Conservation (phyloP, 2,329 filamentous ascomycete species). For the Celoporthe dispersa region DNA sequence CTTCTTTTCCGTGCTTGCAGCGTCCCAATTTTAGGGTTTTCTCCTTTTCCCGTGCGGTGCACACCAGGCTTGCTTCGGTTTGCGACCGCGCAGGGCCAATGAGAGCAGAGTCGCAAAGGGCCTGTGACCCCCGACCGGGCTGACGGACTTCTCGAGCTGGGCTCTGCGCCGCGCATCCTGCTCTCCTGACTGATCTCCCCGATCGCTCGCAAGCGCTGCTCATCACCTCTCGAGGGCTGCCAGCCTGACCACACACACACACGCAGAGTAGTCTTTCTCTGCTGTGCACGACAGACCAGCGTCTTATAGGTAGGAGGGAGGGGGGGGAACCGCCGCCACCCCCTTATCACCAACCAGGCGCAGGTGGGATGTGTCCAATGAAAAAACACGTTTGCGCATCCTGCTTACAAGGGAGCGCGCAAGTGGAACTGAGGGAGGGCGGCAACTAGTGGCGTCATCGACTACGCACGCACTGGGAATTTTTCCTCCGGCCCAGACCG, state of each 20-base stretch:
- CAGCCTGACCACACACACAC: slow-evolving; percentile 4
- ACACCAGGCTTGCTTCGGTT: not conserved
- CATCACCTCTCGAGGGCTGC: slow-evolving; percentile 18
- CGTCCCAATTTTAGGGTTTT: slow-evolving; percentile 16
- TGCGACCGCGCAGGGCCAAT: slow-evolving; percentile 21
- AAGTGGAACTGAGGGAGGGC: not conserved
- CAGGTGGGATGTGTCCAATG: slow-evolving; percentile 15
- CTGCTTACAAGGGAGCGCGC: slow-evolving; percentile 1
- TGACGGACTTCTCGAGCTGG: slow-evolving; percentile 11
- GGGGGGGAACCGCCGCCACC: slow-evolving; percentile 5
- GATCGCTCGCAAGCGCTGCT: slow-evolving; percentile 2
- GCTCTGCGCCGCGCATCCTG: not conserved
- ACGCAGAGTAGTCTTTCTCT: not conserved
- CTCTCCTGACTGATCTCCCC: not conserved
- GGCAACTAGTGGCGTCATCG: slow-evolving; percentile 21
- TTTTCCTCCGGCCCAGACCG: slow-evolving; percentile 1
- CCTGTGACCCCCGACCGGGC: slow-evolving; percentile 14
- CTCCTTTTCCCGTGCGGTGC: slow-evolving; percentile 8
- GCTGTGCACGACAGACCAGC: not conserved
- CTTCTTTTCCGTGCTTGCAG: slow-evolving; percentile 16
- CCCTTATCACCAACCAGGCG: not conserved
- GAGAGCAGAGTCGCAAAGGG: slow-evolving; percentile 6
- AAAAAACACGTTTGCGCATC: slow-evolving; percentile 7
- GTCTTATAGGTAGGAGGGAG: not conserved
- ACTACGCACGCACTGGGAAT: slow-evolving; percentile 10